Evolutionary conservation across 352 stramenopile genomes (phyloP), one percentile per base, ranked within the genome.

Genomic region (Globisporangium rhizosaccharum): DNA sequence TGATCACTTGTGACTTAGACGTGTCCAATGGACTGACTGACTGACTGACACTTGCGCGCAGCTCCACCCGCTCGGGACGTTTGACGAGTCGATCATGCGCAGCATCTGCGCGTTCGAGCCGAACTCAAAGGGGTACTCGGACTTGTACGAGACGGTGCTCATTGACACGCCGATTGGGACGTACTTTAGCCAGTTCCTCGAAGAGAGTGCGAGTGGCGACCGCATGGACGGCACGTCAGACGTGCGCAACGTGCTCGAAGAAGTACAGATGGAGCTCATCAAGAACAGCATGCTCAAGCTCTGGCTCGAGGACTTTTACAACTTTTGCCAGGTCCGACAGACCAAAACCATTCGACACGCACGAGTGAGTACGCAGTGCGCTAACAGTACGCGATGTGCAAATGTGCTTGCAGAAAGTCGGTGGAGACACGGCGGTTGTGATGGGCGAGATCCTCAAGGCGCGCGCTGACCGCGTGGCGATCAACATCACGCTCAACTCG

Each of bases 401-500:
- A 12, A 17, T 45, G 14, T 28, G 28, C 62, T 39, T 56, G 25
- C 57, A 90, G 76, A 83, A 94, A 56, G 76, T 99, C 57, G 97
- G 96, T n/a, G 96, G 96, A 17, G 97, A 99, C 57, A 99, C 97
- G 33, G 92, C 83, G n/a, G 69, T 92, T 8, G 96, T 99, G 61
- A 99, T 99, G 97, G 92, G 95, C 37, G 94, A 98, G 65, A 92
- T 99, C 49, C 72, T 98, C 37, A 71, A 80, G 60, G 94, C 96
- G 42, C 88, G 96, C 36, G 97, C 97, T 39, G 97, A 99, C 71
- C 97, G 93, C 47, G 98, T 98, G 55, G 96, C 97, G 25, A 99
- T 99, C 73, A 99, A 99, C 77, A 98, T 99, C 61, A 99, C 97
- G 30, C 81, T 99, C 55, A 99, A 99, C 83, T 99, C 96, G 44